Conservation (phyloP, 2,329 filamentous ascomycete species). For the Gaeumannomyces tritici region DNA sequence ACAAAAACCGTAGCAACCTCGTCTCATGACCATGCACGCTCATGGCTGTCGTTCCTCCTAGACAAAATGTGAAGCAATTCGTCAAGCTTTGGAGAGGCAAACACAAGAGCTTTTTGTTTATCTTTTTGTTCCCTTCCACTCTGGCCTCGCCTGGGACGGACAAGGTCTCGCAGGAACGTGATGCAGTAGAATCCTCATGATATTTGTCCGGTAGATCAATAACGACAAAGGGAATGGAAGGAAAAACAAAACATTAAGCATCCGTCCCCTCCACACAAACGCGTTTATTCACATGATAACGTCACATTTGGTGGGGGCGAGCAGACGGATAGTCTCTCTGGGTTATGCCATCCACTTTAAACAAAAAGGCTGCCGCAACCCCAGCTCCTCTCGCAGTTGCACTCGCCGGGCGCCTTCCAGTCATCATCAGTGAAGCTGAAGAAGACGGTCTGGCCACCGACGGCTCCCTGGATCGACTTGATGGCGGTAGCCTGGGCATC, state of each 20-base stretch:
- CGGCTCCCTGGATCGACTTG: slow-evolving; percentile 53
- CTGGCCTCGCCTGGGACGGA: neutral
- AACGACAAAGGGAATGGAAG: slow-evolving; percentile 1
- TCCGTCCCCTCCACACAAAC: neutral
- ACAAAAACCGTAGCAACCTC: neutral
- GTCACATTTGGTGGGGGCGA: neutral
- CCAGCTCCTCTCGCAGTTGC: slow-evolving; percentile 73
- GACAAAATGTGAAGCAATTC: neutral
- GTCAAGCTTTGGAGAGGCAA: neutral
- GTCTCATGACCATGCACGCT: neutral
- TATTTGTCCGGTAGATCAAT: neutral
- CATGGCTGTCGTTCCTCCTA: neutral
- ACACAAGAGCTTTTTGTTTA: neutral
- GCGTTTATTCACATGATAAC: neutral
- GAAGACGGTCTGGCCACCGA: slow-evolving; percentile 64
- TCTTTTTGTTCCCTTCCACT: neutral
- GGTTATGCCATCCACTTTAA: neutral
- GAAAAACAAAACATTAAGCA: neutral
- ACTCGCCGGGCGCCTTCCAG: slow-evolving; percentile 69
- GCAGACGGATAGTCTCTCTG: neutral
- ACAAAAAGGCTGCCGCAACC: slow-evolving; percentile 49
- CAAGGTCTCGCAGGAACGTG: neutral
- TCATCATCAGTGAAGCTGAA: slow-evolving; percentile 72
- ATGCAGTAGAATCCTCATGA: neutral
- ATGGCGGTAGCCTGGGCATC: slow-evolving; percentile 65